Evolutionary conservation across 495 filamentous ascomycete genomes (phyloP).

Genomic region (Parathielavia appendiculata): DNA sequence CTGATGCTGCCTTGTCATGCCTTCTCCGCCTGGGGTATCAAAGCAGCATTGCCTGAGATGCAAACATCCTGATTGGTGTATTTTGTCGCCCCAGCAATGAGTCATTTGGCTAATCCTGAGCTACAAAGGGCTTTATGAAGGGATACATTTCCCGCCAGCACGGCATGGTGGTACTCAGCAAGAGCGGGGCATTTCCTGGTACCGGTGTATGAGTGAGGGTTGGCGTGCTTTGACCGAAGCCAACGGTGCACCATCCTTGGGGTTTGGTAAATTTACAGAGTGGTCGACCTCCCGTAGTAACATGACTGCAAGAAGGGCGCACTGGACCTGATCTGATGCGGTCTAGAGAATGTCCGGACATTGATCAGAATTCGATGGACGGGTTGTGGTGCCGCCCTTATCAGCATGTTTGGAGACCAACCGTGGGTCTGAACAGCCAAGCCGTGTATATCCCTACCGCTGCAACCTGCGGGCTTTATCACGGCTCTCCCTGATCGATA

Average conservation of each 20-base stretch:
- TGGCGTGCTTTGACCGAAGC: background rate
- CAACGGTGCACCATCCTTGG: background rate
- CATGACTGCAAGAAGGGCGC: background rate
- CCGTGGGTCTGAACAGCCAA: background rate
- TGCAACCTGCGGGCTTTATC: too few relatives aligned
- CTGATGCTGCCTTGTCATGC: background rate
- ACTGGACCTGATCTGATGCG: background rate
- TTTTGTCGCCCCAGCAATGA: slow-evolving; percentile 19
- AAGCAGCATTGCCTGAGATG: slow-evolving; percentile 5
- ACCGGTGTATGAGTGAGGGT: slow-evolving; percentile 66
- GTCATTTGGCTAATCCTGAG: slow-evolving; percentile 23
- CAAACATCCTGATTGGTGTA: slow-evolving; percentile 16
- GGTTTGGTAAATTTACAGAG: background rate
- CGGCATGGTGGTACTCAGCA: slow-evolving; percentile 84
- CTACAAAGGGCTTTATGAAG: slow-evolving; percentile 78
- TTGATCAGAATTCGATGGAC: background rate
- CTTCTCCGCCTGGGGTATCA: slow-evolving; percentile 18
- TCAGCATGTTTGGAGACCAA: background rate
- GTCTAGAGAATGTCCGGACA: background rate
- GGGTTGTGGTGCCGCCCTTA: background rate
- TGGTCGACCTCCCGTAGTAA: background rate
- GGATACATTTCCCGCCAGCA: slow-evolving; percentile 92
- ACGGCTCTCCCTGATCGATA: too few relatives aligned
- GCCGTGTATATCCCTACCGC: too few relatives aligned
- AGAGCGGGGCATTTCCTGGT: slow-evolving; percentile 88